Percentiles rank a stretch among this genome's conserved stretches.
Conservation (phyloP, 148 eudicot genomes). For the Nepenthes gracilis region DNA sequence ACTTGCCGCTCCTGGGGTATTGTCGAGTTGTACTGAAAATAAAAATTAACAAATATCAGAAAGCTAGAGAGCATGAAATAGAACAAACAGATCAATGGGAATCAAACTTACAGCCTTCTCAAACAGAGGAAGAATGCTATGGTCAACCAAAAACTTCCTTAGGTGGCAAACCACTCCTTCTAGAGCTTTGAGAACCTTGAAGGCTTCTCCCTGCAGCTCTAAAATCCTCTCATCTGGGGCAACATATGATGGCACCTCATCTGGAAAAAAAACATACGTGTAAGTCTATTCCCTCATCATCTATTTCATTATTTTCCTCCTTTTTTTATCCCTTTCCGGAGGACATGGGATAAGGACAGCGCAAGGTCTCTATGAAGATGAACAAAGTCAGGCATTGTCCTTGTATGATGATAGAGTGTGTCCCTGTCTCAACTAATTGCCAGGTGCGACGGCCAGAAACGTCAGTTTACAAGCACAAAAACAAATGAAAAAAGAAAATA, state of each 20-base stretch:
- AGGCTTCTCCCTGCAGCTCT: conserved; percentile 82
- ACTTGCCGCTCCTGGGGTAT: conserved; percentile 28
- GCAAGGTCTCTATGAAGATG: no score
- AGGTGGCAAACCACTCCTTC: conserved; percentile 76
- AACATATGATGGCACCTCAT: conserved; percentile 59
- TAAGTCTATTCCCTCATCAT: no score
- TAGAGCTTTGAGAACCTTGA: conserved; percentile 72
- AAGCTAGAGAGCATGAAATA: conserved; percentile 1
- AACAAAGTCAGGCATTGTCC: no score
- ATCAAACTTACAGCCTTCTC: conserved; percentile 61
- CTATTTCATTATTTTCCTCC: no score
- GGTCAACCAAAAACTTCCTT: conserved; percentile 90
- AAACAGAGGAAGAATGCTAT: conserved; percentile 70
- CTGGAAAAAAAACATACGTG: conserved; percentile 18
- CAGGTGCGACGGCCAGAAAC: no score
- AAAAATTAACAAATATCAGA: conserved; percentile 5
- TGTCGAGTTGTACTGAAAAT: conserved; percentile 23
- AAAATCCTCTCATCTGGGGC: conserved; percentile 77
- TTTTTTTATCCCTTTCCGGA: no score
- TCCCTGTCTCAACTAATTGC: no score
- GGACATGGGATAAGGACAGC: no score
- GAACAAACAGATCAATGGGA: background rate
- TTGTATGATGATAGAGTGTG: no score
- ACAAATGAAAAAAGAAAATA: no score
- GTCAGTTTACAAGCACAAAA: no score